Conservation (phyloP, 192 early-diverging fungal species). For the Linnemannia schmuckeri region DNA sequence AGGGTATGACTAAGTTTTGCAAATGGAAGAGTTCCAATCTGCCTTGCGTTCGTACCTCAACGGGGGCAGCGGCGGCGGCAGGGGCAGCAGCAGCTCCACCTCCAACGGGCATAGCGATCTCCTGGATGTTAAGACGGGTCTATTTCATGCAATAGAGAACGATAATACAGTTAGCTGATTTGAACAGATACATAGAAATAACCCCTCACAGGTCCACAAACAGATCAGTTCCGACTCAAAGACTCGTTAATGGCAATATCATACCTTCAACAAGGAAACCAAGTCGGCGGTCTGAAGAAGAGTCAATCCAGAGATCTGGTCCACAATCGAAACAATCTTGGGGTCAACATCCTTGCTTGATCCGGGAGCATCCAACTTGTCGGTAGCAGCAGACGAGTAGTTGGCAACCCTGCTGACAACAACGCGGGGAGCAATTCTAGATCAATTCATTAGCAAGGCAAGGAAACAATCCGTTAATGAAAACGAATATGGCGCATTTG, state of each 20-base stretch:
- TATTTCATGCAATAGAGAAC: slow-evolving; percentile 31
- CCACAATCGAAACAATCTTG: slow-evolving; percentile 88
- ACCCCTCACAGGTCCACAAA: neutral
- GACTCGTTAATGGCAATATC: neutral
- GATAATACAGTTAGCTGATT: slow-evolving; percentile 20
- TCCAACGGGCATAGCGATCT: slow-evolving; percentile 87
- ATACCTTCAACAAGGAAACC: slow-evolving; percentile 90
- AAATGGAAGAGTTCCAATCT: neutral
- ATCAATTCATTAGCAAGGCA: neutral
- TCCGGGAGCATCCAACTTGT: slow-evolving; percentile 76
- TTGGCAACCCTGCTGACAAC: slow-evolving; percentile 52
- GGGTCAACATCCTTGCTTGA: slow-evolving; percentile 67
- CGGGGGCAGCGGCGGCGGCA: slow-evolving; percentile 76
- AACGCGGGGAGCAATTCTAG: slow-evolving; percentile 49
- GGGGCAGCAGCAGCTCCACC: slow-evolving; percentile 73
- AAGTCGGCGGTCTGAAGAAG: slow-evolving; percentile 94
- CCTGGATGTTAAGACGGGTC: slow-evolving; percentile 92
- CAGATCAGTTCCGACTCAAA: neutral
- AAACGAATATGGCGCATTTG: no score
- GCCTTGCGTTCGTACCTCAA: slow-evolving; percentile 60
- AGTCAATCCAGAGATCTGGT: slow-evolving; percentile 91
- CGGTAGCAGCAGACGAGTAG: slow-evolving; percentile 46
- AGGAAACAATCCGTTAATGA: neutral
- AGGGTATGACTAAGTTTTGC: neutral
- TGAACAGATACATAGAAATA: neutral